phyloP scores from a whole-genome alignment of 2,329 filamentous ascomycete genomes.

The Didymosphaeria variabile region DNA sequence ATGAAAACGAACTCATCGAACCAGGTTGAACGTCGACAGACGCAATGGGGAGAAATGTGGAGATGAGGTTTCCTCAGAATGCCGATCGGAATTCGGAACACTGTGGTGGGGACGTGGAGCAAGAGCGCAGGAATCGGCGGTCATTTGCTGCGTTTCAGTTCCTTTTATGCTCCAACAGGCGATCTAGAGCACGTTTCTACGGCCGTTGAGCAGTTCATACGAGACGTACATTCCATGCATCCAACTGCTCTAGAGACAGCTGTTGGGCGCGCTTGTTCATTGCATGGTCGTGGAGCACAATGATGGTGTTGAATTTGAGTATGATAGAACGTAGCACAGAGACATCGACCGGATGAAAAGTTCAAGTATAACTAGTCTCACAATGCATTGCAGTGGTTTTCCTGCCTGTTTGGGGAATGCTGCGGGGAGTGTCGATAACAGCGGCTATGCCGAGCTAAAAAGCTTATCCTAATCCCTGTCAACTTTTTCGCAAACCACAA shows the following conservation, averaged over 20 bases:
- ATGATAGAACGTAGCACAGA: no score
- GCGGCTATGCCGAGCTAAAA: slow-evolving; percentile 24
- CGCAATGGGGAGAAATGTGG: not conserved
- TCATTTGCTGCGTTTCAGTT: not conserved
- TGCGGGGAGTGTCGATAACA: slow-evolving; percentile 21
- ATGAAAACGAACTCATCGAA: not conserved
- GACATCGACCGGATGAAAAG: no score
- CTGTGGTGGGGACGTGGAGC: not conserved
- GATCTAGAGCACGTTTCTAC: not conserved
- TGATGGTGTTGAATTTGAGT: not conserved
- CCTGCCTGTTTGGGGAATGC: not conserved
- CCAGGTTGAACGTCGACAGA: not conserved
- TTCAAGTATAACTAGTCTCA: no score
- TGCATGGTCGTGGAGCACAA: not conserved
- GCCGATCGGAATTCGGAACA: slow-evolving; percentile 15
- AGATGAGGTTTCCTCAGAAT: slow-evolving; percentile 11
- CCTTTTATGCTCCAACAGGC: not conserved
- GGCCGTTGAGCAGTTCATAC: no score
- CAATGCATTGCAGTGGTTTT: not conserved
- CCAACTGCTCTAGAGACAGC: not conserved
- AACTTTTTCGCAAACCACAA: slow-evolving; percentile 38
- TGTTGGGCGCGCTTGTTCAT: not conserved
- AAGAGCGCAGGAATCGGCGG: not conserved
- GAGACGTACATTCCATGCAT: not conserved
- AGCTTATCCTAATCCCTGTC: slow-evolving; percentile 39